These are phyloP conservation scores for Cruciata laevipes DNA, from an alignment of 257 asterid species.

Conservation along the genomic window DNA sequence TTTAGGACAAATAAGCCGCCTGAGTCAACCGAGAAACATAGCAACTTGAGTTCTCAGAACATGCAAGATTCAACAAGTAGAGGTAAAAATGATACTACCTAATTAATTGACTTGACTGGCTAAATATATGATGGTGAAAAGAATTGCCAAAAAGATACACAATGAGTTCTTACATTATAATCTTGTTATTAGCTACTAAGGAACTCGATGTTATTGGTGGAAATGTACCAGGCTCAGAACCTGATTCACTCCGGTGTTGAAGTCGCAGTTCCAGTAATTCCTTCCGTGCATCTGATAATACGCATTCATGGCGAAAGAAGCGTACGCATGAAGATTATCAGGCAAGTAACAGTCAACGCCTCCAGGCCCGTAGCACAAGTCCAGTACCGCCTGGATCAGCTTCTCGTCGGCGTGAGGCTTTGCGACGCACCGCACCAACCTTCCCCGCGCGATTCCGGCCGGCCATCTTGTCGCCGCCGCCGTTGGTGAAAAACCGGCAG, in stretches of 20 bases:
- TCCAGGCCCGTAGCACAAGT: conserved; percentile 47
- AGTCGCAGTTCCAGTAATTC: conserved; percentile 61
- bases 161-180: no score
- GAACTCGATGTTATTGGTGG: no score
- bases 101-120: no score
- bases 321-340: conserved; percentile 44
- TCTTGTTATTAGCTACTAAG: no score
- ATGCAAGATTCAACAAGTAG: no score
- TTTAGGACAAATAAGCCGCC: no score
- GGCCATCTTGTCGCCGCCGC: conserved; percentile 20
- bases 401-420: conserved; percentile 59
- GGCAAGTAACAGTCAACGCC: conserved; percentile 51
- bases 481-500: conserved; percentile 37
- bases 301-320: conserved; percentile 54
- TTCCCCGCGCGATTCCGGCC: conserved; percentile 34
- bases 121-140: no score
- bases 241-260: conserved; percentile 59
- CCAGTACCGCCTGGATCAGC: conserved; percentile 37
- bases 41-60: no score
- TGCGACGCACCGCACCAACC: conserved; percentile 70
- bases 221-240: no score
- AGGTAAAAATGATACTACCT: no score
- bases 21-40: no score
- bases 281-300: conserved; percentile 71
- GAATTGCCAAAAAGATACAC: no score